These are phyloP conservation scores for Wickerhamomyces alni DNA, from an alignment of 805 yeast species.

Conservation along the genomic window DNA sequence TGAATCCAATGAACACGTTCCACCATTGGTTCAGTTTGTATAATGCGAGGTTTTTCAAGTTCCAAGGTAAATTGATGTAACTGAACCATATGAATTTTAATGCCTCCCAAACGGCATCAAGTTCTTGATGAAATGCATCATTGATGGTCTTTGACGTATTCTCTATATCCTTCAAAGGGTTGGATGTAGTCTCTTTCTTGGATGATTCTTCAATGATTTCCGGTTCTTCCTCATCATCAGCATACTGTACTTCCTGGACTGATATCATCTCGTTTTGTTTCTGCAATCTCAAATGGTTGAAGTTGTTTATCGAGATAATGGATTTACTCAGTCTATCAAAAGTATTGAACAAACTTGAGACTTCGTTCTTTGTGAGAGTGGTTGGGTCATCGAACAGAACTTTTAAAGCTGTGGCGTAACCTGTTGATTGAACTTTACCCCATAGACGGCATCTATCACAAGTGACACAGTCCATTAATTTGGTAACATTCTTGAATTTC, in stretches of 20 bases:
- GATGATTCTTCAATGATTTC: background rate
- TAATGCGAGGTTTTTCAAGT: constrained; percentile 45
- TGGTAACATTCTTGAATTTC: constrained; percentile 84
- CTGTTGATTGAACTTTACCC: constrained; percentile 97
- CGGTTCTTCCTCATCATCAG: constrained; percentile 5
- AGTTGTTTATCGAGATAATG: constrained; percentile 64
- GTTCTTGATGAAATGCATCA: constrained; percentile 46
- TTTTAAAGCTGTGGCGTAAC: constrained; percentile 95
- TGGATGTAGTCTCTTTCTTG: background rate
- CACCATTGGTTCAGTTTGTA: constrained; percentile 52
- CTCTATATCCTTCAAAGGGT: background rate
- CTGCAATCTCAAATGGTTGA: constrained; percentile 46
- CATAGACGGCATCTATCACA: constrained; percentile 96
- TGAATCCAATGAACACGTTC: constrained; percentile 70
- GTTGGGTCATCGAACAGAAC: constrained; percentile 66
- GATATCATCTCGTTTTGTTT: constrained; percentile 9
- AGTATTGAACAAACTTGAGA: constrained; percentile 87
- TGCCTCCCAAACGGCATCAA: constrained; percentile 50
- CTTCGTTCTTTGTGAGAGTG: constrained; percentile 67
- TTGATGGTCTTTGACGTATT: constrained; percentile 10
- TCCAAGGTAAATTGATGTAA: constrained; percentile 64
- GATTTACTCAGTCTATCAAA: constrained; percentile 89
- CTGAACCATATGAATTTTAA: constrained; percentile 57
- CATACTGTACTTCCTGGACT: constrained; percentile 5
- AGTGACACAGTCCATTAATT: constrained; percentile 97